A percentile compares a stretch with the other conserved stretches of the same genome.
Conservation (phyloP, 169 alveolate genomes). For the Plasmodium coatneyi region DNA sequence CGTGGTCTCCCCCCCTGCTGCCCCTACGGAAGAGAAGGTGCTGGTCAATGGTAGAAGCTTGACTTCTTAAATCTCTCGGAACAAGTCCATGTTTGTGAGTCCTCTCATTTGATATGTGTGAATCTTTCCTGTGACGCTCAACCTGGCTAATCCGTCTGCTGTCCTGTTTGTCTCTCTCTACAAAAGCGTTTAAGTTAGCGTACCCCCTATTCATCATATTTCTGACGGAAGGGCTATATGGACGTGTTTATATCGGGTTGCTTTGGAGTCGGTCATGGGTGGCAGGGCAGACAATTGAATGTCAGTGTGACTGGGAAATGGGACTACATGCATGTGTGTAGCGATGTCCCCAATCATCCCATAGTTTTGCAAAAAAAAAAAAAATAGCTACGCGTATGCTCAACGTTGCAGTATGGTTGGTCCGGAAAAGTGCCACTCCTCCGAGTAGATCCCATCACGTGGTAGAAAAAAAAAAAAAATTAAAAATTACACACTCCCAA, state of each 20-base stretch:
- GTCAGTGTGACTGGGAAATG: neutral
- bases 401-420: neutral
- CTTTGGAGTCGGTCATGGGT: neutral
- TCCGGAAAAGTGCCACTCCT: neutral
- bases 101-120: neutral
- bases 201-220: neutral
- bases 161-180: conserved; percentile 16
- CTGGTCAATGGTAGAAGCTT: neutral
- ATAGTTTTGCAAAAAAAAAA: too few species aligned
- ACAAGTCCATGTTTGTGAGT: neutral
- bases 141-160: neutral
- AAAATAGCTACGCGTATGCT: neutral
- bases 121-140: neutral
- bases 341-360: neutral
- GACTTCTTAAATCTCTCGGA: neutral
- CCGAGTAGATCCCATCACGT: neutral
- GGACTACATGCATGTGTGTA: neutral
- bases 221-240: neutral
- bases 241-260: neutral
- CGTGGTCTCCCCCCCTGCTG: neutral
- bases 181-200: neutral
- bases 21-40: neutral
- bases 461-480: neutral
- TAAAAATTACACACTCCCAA: neutral
- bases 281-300: neutral